Evolutionary conservation across 345 rosid genomes (phyloP).

Genomic region (Acer yangbiense): DNA sequence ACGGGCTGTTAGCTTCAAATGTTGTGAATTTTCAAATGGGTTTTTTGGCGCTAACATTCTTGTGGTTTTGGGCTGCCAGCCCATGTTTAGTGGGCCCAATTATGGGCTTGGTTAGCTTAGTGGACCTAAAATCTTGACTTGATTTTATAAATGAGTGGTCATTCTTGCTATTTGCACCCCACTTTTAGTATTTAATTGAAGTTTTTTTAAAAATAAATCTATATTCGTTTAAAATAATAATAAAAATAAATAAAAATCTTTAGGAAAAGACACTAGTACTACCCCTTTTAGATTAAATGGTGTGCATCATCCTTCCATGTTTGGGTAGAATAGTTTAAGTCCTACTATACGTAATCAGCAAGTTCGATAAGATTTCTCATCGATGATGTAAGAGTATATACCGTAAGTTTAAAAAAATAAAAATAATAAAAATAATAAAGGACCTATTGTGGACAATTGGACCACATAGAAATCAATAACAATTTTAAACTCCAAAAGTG

Average conservation of each 20-base stretch:
- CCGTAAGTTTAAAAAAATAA: no score
- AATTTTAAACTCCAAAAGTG: neutral
- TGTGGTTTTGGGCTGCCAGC: neutral
- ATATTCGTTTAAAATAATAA: no score
- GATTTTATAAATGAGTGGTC: neutral
- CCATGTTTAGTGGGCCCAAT: neutral
- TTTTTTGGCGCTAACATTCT: constrained; percentile 1
- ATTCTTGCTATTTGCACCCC: neutral
- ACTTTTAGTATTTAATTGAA: neutral
- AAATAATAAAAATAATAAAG: no score
- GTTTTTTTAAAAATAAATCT: no score
- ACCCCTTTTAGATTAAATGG: no score
- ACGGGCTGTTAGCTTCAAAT: neutral
- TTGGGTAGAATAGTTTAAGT: no score
- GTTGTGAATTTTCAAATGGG: neutral
- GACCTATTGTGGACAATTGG: neutral
- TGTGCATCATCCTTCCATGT: no score
- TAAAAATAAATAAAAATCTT: no score
- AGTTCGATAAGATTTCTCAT: no score
- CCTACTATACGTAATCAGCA: no score
- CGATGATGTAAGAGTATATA: no score
- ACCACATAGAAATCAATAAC: neutral
- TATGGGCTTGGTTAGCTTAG: neutral
- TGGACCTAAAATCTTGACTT: neutral
- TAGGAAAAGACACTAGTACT: no score